Evolutionary conservation across 768 basidiomycete species (phyloP), one percentile per base, ranked within the genome.

Genomic region (Lentinula guzmanii): DNA sequence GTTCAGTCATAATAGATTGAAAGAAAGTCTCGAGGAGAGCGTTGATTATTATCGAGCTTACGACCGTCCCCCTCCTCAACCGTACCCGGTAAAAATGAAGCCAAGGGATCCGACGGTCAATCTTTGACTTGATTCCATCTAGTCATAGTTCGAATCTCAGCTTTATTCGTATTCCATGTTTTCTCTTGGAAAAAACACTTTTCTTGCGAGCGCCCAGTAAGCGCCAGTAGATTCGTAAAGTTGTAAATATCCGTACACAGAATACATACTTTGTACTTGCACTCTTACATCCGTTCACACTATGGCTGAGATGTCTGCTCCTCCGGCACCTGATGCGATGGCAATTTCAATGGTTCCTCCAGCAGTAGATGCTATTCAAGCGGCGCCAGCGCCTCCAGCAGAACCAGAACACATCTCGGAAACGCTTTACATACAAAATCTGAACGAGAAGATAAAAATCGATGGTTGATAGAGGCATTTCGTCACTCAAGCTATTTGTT

Each of bases 401-500:
- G 79, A 79, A 55, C 68, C 73, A 16, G 85, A 87, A 66, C 58
- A 75, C 65, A 77, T 79, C 56, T 86, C 89, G 56, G 95, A 97
- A 74, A 97, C 95, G 4, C 80, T 97, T 28, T 98, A 98, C 71
- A 90, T 98, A 69, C 93, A 96, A 76, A 98, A 98, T 75, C 75
- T 98, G 66, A 97, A 98, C 70, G 95, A 98, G 77, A 93, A 90
- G 78, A 89, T 95, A 64, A 92, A 92, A 73, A 79, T 91, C 41
- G 86, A 87, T 60, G 87, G 89, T 88, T 51, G 46, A 67, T 66
- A 28, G 28, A 28, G 28, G 28, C 28, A 28, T 28, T 28, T 28
- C 28, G 28, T 28, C 28, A 28, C 28, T 28, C 28, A 3, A 28
- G 28, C 28, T 28, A 28, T 28, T 4, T 0, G 28, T 28, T 62